Evolutionary conservation across 2,329 filamentous ascomycete genomes (phyloP).

Genomic region (Pseudogymnoascus pannorum): DNA sequence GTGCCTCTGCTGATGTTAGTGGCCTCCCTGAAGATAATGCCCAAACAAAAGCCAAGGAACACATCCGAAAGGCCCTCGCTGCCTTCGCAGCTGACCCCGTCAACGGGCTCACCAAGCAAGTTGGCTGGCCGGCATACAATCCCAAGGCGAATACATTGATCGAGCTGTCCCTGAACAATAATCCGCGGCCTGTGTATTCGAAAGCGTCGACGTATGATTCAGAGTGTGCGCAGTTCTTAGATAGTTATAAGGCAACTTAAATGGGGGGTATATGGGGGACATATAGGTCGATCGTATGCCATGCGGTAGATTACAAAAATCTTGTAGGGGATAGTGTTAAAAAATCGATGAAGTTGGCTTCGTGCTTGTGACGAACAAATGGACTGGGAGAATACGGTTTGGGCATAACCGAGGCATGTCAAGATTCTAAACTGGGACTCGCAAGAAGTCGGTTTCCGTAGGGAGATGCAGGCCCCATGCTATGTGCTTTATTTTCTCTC

Average conservation of each 20-base stretch:
- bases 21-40: slow-evolving; percentile 13
- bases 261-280: too few relatives aligned
- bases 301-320: slow-evolving; percentile 4
- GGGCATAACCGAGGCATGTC: not conserved
- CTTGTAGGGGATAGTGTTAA: slow-evolving; percentile 10
- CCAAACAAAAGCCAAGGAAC: slow-evolving; percentile 15
- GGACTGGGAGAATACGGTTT: slow-evolving; percentile 11
- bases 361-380: slow-evolving; percentile 13
- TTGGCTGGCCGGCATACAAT: slow-evolving; percentile 17
- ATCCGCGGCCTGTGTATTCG: not conserved
- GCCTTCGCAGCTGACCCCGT: slow-evolving; percentile 29
- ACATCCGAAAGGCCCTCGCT: slow-evolving; percentile 27
- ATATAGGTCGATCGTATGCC: too few relatives aligned
- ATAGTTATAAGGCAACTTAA: not conserved
- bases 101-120: slow-evolving; percentile 20
- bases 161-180: slow-evolving; percentile 4
- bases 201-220: not conserved
- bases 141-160: not conserved
- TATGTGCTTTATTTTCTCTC: slow-evolving; percentile 11
- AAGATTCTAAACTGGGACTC: slow-evolving; percentile 4
- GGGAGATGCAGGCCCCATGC: slow-evolving; percentile 13
- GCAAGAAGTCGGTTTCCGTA: slow-evolving; percentile 3
- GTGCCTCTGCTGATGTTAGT: slow-evolving; percentile 23
- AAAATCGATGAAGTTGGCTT: slow-evolving; percentile 13
- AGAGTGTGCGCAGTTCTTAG: slow-evolving; percentile 1